Percentiles rank a stretch among this genome's conserved stretches.
phyloP scores from a whole-genome alignment of 139 green algal species.

The Closterium sp. region DNA sequence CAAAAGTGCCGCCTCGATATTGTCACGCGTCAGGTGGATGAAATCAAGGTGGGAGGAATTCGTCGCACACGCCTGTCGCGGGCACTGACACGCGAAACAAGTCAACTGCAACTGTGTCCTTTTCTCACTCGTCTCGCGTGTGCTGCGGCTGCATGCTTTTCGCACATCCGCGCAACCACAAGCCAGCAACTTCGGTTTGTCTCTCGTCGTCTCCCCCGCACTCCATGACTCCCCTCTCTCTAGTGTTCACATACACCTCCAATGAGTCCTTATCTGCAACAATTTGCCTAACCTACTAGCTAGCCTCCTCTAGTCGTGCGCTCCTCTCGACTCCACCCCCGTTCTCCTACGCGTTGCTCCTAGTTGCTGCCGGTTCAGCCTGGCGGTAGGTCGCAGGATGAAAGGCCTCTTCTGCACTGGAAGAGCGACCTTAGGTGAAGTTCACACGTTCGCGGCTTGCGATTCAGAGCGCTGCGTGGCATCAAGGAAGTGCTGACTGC shows the following conservation, averaged over 20 bases:
- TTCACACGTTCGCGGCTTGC: no score
- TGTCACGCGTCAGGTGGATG: not conserved
- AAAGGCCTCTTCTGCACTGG: no score
- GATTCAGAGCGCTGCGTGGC: not conserved
- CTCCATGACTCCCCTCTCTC: no score
- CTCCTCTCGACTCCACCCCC: no score
- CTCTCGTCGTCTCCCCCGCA: not conserved
- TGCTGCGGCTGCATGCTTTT: no score
- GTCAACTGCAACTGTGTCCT: not conserved
- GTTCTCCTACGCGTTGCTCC: not conserved
- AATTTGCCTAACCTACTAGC: not conserved
- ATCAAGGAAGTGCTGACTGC: not conserved
- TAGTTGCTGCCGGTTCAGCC: not conserved
- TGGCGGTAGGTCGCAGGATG: not conserved
- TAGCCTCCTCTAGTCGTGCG: no score
- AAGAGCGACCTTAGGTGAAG: not conserved
- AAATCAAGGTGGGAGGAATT: not conserved
- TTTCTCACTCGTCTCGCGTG: not conserved
- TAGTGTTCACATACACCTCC: no score
- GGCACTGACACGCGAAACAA: not conserved
- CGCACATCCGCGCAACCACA: no score
- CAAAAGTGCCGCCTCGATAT: not conserved
- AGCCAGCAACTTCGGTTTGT: not conserved
- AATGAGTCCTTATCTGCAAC: no score
- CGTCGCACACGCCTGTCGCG: no score